Percentiles rank a stretch among this genome's conserved stretches.
These are phyloP conservation scores for Spathaspora gorwiae DNA, from an alignment of 805 yeast genomes.

Conservation along the genomic window DNA sequence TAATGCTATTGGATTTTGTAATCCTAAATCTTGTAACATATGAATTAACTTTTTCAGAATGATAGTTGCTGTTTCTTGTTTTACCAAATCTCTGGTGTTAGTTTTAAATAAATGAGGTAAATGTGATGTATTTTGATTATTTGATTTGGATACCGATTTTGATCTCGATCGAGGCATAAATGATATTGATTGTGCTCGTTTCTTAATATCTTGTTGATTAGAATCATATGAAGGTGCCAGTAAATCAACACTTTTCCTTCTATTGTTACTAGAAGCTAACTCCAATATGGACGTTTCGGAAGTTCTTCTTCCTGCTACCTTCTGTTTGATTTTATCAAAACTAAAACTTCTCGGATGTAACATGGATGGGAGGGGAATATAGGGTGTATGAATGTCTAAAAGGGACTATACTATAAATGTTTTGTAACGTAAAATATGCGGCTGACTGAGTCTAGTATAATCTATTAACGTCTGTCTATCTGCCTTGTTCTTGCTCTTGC, in stretches of 20 bases:
- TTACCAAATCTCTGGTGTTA: conserved; percentile 31
- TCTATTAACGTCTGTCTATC: no score
- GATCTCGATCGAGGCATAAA: conserved; percentile 1
- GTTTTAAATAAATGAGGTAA: neutral
- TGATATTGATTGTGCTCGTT: conserved; percentile 13
- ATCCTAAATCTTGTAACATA: conserved; percentile 31
- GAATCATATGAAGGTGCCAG: neutral
- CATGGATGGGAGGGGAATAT: neutral
- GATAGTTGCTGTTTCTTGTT: conserved; percentile 34
- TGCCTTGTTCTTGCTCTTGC: no score
- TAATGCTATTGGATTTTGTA: conserved; percentile 36
- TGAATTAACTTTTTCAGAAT: conserved; percentile 29
- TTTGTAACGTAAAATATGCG: no score
- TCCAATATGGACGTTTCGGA: neutral
- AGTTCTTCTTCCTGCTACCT: neutral
- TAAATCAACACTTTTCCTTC: neutral
- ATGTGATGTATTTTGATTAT: neutral
- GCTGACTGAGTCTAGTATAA: no score
- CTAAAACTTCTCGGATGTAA: neutral
- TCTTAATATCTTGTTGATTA: neutral
- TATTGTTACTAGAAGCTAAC: neutral
- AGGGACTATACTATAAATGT: no score
- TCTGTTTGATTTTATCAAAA: neutral
- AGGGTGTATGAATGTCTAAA: no score
- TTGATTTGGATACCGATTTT: neutral